A percentile compares a stretch with the other conserved stretches of the same genome.
Conservation (phyloP, 164 flowering plant species). For the Platanus orientalis region DNA sequence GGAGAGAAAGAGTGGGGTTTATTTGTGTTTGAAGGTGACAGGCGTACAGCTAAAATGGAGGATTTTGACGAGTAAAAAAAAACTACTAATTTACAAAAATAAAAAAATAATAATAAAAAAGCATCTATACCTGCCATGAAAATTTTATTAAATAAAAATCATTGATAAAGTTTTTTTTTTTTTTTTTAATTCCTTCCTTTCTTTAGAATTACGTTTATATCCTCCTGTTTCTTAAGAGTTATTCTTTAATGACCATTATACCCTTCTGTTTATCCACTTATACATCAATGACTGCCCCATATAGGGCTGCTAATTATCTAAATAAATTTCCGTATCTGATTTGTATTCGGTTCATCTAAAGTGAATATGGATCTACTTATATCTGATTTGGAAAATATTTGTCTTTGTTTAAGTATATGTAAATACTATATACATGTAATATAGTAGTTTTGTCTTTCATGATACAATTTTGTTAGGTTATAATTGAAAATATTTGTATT, state of each 20-base stretch:
- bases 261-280: too few relatives aligned
- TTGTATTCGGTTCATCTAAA: too few relatives aligned
- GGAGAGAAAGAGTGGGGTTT: conserved; percentile 34
- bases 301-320: too few relatives aligned
- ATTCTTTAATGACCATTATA: neutral
- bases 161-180: conserved; percentile 1
- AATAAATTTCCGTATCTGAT: too few relatives aligned
- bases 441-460: too few relatives aligned
- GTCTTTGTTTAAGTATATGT: too few relatives aligned
- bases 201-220: conserved; percentile 10
- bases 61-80: conserved; percentile 33
- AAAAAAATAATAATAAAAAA: conserved; percentile 3
- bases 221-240: neutral
- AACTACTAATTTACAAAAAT: neutral
- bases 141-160: conserved; percentile 6
- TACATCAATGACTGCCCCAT: too few relatives aligned
- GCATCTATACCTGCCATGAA: conserved; percentile 24
- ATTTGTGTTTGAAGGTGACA: conserved; percentile 63
- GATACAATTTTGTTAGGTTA: too few relatives aligned
- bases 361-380: too few relatives aligned
- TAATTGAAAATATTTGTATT: too few relatives aligned
- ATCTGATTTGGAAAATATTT: too few relatives aligned
- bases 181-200: conserved; percentile 1
- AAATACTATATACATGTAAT: too few relatives aligned
- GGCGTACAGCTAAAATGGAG: conserved; percentile 56